Base-by-base conservation (phyloP, 1,284 basidiomycete genomes). In the Cutaneotrichosporon sp. region DNA sequence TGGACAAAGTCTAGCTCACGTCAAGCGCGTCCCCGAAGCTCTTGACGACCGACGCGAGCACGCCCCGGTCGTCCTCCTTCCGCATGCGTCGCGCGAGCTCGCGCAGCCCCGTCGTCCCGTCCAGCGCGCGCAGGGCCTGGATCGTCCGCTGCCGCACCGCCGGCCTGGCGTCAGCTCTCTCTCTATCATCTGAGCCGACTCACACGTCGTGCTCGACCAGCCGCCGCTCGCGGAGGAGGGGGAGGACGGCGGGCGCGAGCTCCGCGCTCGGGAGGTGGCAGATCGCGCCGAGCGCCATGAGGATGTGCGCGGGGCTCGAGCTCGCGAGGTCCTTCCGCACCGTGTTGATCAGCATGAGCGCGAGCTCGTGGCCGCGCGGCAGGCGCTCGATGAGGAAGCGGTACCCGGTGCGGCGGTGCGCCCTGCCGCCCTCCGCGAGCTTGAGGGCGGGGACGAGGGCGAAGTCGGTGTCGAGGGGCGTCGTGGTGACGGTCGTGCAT, bases 251-350 rank as follows among this genome's bases (percentile, higher is more conserved):
- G 3, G 78, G 77, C 11, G 59, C 70, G 4, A 80, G 67, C 42
- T 79, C 76, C 1, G 38, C 24, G 0, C 72, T 73, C 1, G 77
- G 76, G 9, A 73, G 62, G 18, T 73, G 69, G 33, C 68, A 53
- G 52, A 78, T 73, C 3, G 69, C 67, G 10, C 70, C 66, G 14
- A 79, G 67, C 14, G 73, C 77, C 8, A 74, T 67, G 16, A 75
- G 67, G 34, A 77, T 66, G 54, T 71, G 64, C 1, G 70, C 60
- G 2, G 65, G 56, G 14, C 49, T 43, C 0, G 58, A 36, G 1
- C 73, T 74, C 4, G 72, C 63, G 0, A 80, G 68, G 59, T 79
- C 76, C 70, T 80, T 80, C 20, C 76, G 70, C 9, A 80, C 71
- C 4, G 77, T 79, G 59, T 80, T 80, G 68, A 79, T 72, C 4